phyloP scores from a whole-genome alignment of 78 protist species.

The Salpingoeca rosetta region DNA sequence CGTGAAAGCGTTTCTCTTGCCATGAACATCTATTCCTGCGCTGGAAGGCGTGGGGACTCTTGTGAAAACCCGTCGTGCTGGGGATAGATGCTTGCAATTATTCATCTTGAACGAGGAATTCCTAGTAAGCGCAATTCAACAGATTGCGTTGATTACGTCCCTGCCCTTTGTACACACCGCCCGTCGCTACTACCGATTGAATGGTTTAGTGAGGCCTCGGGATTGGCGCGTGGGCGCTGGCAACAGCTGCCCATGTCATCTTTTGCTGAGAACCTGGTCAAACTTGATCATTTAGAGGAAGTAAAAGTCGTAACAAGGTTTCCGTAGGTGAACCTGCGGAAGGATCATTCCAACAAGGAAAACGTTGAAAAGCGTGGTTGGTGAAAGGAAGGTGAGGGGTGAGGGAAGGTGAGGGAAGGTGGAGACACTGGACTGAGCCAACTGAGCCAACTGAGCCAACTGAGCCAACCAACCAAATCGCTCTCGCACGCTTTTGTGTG shows the following conservation, averaged over 20 bases:
- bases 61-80: constrained; percentile 45
- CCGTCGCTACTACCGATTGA: constrained; percentile 87
- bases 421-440: no score
- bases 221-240: constrained; percentile 17
- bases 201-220: constrained; percentile 76
- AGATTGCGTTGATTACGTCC: constrained; percentile 76
- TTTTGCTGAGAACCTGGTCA: constrained; percentile 23
- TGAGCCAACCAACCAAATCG: no score
- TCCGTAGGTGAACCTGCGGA: constrained; percentile 83
- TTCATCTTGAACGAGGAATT: constrained; percentile 77
- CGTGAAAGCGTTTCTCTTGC: no score
- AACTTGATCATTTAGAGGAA: constrained; percentile 73
- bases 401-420: no score
- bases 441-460: no score
- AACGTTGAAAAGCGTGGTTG: no score
- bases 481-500: no score
- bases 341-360: constrained; percentile 52
- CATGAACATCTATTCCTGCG: no score
- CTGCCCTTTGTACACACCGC: constrained; percentile 90
- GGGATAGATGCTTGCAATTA: constrained; percentile 75
- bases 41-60: constrained; percentile 61
- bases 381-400: no score
- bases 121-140: constrained; percentile 77
- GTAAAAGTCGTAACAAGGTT: constrained; percentile 77
- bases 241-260: neutral